Evolutionary conservation across 2,329 filamentous ascomycete genomes (phyloP), one percentile per base, ranked within the genome.

Genomic region (Trichothecium roseum): DNA sequence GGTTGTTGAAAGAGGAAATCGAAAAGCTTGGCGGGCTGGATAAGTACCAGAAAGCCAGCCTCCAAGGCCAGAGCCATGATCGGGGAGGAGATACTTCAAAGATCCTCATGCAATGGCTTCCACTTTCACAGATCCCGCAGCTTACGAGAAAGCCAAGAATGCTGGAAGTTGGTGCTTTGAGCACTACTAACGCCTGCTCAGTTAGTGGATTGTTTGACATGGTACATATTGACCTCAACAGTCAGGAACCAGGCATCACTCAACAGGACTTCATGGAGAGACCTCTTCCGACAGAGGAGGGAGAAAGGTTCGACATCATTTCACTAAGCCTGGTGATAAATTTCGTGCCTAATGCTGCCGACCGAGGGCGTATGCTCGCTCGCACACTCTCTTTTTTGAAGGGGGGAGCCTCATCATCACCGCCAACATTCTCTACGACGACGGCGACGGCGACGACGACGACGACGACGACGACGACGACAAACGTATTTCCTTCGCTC

Each of bases 201-300:
- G 74, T 66, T 40, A 82, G 81, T 41, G 68, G 68, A 6, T 53
- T 72, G 30, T 83, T 96, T 47, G 66, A 82, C 26, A 76, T 94
- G 48, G 73, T 79, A 41, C 75, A 87, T 43, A 95, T 98, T 54
- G 91, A 98, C 53, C 63, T 98, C 37, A 84, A 93, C 57, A 91
- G 87, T 40, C 86, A 94, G 52, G 80, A 79, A 32, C 68, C 80
- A 2, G 79, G 77, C 1, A 98, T 98, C 45, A 54, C 78, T 38
- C 78, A 93, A 56, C 86, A 95, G 53, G 86, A 98, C 56, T 96
- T 98, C 51, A 94, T 98, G 88, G 63, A 85, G 45, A 72, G 87
- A 18, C 84, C 87, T 1, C 57, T 89, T 3, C 89, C 89, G 0
- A 54, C 52, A 5, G 55, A 68, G 16, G 63, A 71, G 5, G 56